These are phyloP conservation scores for Boletus rex-veris DNA, from an alignment of 768 basidiomycete species.

Conservation along the genomic window DNA sequence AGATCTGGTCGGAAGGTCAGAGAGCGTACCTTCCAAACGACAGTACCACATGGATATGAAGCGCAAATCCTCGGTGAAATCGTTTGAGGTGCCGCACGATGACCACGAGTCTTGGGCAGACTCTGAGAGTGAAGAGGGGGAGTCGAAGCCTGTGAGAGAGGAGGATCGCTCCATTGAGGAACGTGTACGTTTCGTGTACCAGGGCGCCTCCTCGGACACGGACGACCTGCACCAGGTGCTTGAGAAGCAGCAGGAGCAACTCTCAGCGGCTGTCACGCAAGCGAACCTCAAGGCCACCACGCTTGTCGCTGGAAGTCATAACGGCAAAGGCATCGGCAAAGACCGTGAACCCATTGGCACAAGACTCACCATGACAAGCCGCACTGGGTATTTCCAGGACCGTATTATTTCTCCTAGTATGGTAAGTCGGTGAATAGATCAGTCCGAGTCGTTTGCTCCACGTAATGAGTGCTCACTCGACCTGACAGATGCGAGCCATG, in stretches of 20 bases:
- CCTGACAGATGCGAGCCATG: slow-evolving; percentile 97
- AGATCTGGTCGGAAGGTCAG: slow-evolving; percentile 43
- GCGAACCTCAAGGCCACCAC: slow-evolving; percentile 45
- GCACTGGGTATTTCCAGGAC: slow-evolving; percentile 92
- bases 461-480: slow-evolving; percentile 7
- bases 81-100: slow-evolving; percentile 26
- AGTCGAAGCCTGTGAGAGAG: slow-evolving; percentile 49
- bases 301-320: slow-evolving; percentile 32
- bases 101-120: slow-evolving; percentile 55
- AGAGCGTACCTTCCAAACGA: slow-evolving; percentile 17
- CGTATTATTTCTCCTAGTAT: slow-evolving; percentile 92
- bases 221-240: slow-evolving; percentile 23
- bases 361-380: slow-evolving; percentile 90
- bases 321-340: slow-evolving; percentile 30
- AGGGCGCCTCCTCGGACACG: slow-evolving; percentile 12
- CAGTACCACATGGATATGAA: slow-evolving; percentile 22
- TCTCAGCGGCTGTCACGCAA: slow-evolving; percentile 49
- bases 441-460: neutral
- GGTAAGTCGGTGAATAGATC: slow-evolving; percentile 50
- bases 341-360: slow-evolving; percentile 72
- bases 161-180: slow-evolving; percentile 75
- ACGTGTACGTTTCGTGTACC: slow-evolving; percentile 62
- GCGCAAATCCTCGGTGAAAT: slow-evolving; percentile 29
- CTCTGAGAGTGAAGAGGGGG: slow-evolving; percentile 48
- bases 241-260: slow-evolving; percentile 49